Evolutionary conservation across 768 basidiomycete genomes (phyloP).

Genomic region (Serendipita vermifera): DNA sequence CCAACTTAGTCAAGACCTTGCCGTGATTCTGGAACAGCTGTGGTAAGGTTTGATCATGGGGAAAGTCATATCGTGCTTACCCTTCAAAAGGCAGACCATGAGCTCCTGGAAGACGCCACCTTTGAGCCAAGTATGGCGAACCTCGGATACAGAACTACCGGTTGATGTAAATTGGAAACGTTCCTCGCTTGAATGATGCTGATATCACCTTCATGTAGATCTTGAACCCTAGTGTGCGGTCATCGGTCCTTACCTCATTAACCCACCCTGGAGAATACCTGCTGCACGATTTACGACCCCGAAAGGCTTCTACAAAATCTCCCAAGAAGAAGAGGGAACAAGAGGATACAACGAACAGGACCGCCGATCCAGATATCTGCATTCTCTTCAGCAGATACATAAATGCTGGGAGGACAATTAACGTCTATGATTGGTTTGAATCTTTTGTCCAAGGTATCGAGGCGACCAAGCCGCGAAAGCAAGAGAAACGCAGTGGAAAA

Average conservation of each 20-base stretch:
- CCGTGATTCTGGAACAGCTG: background rate
- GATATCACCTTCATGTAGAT: background rate
- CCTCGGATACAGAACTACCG: background rate
- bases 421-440: slow-evolving; percentile 81
- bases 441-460: slow-evolving; percentile 59
- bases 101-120: background rate
- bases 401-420: slow-evolving; percentile 70
- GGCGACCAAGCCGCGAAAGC: slow-evolving; percentile 14
- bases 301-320: background rate
- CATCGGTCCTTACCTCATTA: background rate
- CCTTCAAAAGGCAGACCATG: background rate
- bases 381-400: slow-evolving; percentile 66
- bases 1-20: background rate
- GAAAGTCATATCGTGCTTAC: too few species aligned
- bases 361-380: slow-evolving; percentile 44
- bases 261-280: background rate
- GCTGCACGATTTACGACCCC: background rate
- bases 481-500: slow-evolving; percentile 15
- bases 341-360: background rate
- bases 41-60: too few species aligned
- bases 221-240: background rate
- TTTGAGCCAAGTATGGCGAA: background rate
- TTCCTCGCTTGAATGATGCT: background rate
- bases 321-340: background rate
- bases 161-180: slow-evolving; percentile 1